Conservation (phyloP, 768 basidiomycete genomes). For the Suillus alpinus region DNA sequence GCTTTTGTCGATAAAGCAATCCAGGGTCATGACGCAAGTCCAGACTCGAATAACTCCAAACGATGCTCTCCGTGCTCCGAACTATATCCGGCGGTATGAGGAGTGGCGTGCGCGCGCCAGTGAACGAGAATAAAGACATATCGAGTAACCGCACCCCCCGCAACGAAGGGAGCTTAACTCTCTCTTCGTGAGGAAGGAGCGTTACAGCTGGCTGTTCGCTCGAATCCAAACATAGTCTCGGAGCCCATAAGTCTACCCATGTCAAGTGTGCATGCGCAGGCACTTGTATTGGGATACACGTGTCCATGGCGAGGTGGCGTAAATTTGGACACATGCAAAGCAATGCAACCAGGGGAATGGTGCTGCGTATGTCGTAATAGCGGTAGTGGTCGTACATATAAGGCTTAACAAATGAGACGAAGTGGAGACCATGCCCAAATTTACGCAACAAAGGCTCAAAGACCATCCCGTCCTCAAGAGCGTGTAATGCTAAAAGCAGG, state of each 20-base stretch:
- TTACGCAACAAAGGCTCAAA: neutral
- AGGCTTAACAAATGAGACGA: neutral
- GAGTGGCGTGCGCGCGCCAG: neutral
- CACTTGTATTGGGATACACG: neutral
- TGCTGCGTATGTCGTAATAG: neutral
- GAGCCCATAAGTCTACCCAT: neutral
- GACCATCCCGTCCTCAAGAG: neutral
- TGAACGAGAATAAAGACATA: neutral
- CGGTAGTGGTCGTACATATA: neutral
- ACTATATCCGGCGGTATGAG: neutral
- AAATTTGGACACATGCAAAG: neutral
- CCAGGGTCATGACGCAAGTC: neutral
- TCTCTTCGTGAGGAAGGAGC: neutral
- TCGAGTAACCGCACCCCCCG: neutral
- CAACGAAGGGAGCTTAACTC: neutral
- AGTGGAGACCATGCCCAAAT: neutral
- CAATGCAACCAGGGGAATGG: neutral
- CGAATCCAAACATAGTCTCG: neutral
- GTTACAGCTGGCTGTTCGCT: neutral
- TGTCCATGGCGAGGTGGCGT: neutral
- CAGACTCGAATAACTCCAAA: neutral
- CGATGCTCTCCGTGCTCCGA: neutral
- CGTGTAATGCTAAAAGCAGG: neutral
- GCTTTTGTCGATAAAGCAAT: neutral
- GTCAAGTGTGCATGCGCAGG: neutral